These are phyloP conservation scores for Chlorella sorokiniana DNA, from an alignment of 139 green algal genomes.

Conservation along the genomic window DNA sequence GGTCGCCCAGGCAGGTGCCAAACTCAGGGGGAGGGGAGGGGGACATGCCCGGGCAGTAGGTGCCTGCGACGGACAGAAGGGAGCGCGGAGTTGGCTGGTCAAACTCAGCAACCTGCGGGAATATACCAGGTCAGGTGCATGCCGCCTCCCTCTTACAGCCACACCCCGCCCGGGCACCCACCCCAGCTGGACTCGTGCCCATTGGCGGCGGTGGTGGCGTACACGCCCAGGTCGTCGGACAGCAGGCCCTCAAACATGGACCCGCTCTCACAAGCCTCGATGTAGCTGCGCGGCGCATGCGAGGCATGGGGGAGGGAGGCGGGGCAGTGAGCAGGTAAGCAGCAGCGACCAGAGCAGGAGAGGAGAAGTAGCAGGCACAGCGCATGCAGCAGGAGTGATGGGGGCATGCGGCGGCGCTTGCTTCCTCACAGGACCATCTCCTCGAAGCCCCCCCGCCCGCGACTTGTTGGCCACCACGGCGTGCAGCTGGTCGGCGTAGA, in stretches of 20 bases:
- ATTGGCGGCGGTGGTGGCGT: conserved; percentile 90
- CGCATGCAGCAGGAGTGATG: background rate
- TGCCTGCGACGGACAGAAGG: conserved; percentile 3
- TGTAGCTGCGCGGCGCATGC: conserved; percentile 51
- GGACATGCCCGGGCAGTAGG: conserved; percentile 29
- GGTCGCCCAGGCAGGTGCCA: conserved; percentile 93
- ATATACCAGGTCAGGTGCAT: background rate
- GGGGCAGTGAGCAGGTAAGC: background rate
- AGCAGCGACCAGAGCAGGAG: background rate
- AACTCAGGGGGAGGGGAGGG: conserved; percentile 59
- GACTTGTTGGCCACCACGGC: conserved; percentile 55
- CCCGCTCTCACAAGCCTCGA: conserved; percentile 93
- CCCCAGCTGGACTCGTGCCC: conserved; percentile 87
- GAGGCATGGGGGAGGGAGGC: background rate
- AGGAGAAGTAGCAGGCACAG: background rate
- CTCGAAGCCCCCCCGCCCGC: conserved; percentile 66
- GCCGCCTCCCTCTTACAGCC: background rate
- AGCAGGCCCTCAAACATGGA: conserved; percentile 92
- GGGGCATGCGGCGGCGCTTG: background rate
- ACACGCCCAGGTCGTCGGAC: conserved; percentile 59
- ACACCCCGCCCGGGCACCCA: conserved; percentile 31
- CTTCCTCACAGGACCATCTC: conserved; percentile 75
- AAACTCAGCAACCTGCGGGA: background rate
- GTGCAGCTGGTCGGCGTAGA: conserved; percentile 91
- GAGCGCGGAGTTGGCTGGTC: background rate